A percentile compares a stretch with the other conserved stretches of the same genome.
These are phyloP conservation scores for Lachancea meyersii DNA, from an alignment of 805 yeast genomes.

Conservation along the genomic window DNA sequence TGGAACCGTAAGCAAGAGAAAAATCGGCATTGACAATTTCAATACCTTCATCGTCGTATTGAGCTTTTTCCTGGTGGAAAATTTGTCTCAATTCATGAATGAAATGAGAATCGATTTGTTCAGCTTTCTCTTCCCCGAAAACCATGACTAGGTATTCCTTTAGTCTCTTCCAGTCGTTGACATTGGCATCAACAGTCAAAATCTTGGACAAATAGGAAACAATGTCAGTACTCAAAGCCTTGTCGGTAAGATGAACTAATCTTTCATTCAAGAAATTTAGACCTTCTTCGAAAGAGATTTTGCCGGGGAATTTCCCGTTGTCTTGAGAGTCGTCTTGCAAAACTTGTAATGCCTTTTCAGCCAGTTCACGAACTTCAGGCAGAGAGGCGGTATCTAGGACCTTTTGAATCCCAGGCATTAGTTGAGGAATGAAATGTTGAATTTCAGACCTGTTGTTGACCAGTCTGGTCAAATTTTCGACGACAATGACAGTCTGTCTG, in stretches of 20 bases:
- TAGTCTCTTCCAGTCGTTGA: constrained; percentile 64
- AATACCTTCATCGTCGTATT: constrained; percentile 67
- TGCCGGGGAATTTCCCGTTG: constrained; percentile 72
- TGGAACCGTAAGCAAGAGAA: constrained; percentile 94
- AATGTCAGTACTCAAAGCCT: constrained; percentile 27
- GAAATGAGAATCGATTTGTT: constrained; percentile 35
- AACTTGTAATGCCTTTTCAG: constrained; percentile 77
- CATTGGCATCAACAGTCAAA: constrained; percentile 59
- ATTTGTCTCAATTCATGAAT: constrained; percentile 48
- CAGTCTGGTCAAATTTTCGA: constrained; percentile 90
- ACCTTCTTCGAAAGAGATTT: constrained; percentile 54
- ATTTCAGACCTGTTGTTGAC: constrained; percentile 92
- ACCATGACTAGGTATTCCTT: constrained; percentile 45
- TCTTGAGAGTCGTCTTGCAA: constrained; percentile 72
- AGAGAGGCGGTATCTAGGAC: constrained; percentile 85
- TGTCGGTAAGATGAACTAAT: constrained; percentile 15
- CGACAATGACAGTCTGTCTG: constrained; percentile 93
- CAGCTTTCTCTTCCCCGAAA: constrained; percentile 32
- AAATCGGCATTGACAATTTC: constrained; percentile 92
- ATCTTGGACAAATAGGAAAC: constrained; percentile 47
- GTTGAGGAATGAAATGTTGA: constrained; percentile 75
- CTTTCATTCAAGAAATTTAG: constrained; percentile 35
- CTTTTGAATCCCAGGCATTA: constrained; percentile 86
- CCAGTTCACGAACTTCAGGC: constrained; percentile 94
- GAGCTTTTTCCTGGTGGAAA: constrained; percentile 43